Base-by-base conservation (phyloP, 2,329 filamentous ascomycete genomes). In the Aspergillus ochraceoroseus region DNA sequence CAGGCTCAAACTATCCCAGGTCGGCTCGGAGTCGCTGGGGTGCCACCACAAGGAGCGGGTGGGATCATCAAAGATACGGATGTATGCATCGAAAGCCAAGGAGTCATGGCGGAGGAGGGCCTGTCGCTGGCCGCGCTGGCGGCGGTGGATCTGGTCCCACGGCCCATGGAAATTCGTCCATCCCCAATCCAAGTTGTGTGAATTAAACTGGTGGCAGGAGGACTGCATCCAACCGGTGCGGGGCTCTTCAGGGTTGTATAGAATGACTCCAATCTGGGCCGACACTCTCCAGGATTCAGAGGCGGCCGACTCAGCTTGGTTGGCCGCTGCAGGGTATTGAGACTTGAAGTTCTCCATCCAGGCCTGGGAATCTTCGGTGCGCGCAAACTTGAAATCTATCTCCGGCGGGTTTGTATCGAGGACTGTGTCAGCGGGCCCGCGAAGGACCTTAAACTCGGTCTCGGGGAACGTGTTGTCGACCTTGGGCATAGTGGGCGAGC, bases 211-310 rank as follows among this genome's bases (percentile, higher is more conserved):
- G 56, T 81, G 77, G 32, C 72, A 68, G 28, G 75, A 77, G 8
- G 71, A 74, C 39, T 75, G 70, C 52, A 70, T 72, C 56, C 73
- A 73, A 42, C 76, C 70, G 3, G 76, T 76, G 5, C 77, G 72
- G 31, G 79, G 79, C 51, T 82, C 79, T 17, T 70, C 66, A 0
- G 79, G 79, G 46, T 82, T 82, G 65, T 82, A 82, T 32, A 81
- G 64, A 32, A 81, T 71, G 15, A 82, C 72, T 26, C 73, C 74
- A 23, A 82, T 68, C 56, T 82, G 78, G 2, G 77, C 79, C n/a
- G 79, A 72, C 7, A 71, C 64, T 20, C 70, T 61, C 68, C 69
- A 73, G 11, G 62, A 53, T n/a, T 48, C 36, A n/a, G 50, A 41
- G 11, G 48, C 20, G 18, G 43, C 17, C 7, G 46, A 27, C 11